phyloP scores from a whole-genome alignment of 176 grass and related monocot species.

The Rhipidocladum racemiflorum region DNA sequence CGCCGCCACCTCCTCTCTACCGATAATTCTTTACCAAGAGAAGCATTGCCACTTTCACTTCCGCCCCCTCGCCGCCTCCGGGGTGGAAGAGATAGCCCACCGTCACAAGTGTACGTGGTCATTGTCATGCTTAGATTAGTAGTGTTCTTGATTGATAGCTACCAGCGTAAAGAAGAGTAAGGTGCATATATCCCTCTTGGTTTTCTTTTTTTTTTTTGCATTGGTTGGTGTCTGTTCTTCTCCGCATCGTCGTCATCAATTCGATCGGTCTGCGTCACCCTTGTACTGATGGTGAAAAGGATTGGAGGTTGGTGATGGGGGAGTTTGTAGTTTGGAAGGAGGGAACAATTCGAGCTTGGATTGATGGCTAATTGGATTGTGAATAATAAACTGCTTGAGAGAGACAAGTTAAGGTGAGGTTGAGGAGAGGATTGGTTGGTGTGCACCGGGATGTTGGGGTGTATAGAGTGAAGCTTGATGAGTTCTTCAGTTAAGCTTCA shows the following conservation, averaged over 20 bases:
- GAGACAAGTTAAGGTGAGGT: slow-evolving; percentile 48
- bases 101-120: slow-evolving; percentile 48
- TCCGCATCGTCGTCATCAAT: background rate
- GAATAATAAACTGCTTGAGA: slow-evolving; percentile 94
- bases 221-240: slow-evolving; percentile 32
- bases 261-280: background rate
- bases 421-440: slow-evolving; percentile 41
- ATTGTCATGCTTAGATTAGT: slow-evolving; percentile 42
- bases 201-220: slow-evolving; percentile 32
- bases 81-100: slow-evolving; percentile 22
- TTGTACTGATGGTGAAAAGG: slow-evolving; percentile 41
- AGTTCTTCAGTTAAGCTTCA: slow-evolving; percentile 43
- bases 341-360: slow-evolving; percentile 31
- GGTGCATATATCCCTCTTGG: slow-evolving; percentile 34
- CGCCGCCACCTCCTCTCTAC: slow-evolving; percentile 72
- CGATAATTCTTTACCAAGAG: slow-evolving; percentile 27
- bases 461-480: slow-evolving; percentile 65
- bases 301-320: slow-evolving; percentile 26
- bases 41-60: background rate
- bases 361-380: slow-evolving; percentile 77
- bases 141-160: slow-evolving; percentile 50
- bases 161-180: slow-evolving; percentile 44
- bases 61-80: background rate
- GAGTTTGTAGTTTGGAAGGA: slow-evolving; percentile 25
- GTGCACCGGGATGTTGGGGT: slow-evolving; percentile 39